Evolutionary conservation across 306 rosid genomes (phyloP).

Genomic region (Casuarina cunninghamiana): DNA sequence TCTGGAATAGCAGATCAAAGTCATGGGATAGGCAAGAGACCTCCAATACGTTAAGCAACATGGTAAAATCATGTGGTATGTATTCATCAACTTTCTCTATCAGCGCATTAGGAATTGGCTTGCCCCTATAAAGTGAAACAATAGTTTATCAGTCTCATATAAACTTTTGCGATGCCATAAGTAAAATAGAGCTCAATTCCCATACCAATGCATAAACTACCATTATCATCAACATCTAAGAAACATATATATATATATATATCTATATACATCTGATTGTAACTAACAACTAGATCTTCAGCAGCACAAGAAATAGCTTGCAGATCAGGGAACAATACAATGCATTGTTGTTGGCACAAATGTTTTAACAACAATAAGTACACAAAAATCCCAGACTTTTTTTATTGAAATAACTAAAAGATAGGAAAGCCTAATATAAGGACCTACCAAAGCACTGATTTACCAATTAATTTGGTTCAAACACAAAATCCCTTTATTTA

Average conservation of each 20-base stretch:
- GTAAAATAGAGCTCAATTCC: slow-evolving; percentile 11
- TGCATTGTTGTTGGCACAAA: not conserved
- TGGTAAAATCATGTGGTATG: slow-evolving; percentile 64
- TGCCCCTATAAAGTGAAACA: slow-evolving; percentile 65
- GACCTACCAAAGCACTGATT: not conserved
- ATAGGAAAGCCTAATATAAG: not conserved
- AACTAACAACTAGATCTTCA: slow-evolving; percentile 16
- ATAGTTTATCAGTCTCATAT: slow-evolving; percentile 24
- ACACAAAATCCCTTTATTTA: not conserved
- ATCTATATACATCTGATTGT: not conserved
- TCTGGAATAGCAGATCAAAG: not conserved
- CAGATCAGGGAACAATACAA: not conserved
- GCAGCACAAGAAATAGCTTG: slow-evolving; percentile 1
- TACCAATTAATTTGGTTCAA: not conserved
- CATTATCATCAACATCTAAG: not conserved
- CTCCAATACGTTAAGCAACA: slow-evolving; percentile 54
- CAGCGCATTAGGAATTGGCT: slow-evolving; percentile 70
- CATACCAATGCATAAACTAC: slow-evolving; percentile 1
- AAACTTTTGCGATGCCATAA: not conserved
- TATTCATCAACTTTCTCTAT: slow-evolving; percentile 76
- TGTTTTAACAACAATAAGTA: not conserved
- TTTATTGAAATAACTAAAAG: not conserved
- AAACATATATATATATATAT: too few species aligned
- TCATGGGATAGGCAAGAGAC: slow-evolving; percentile 39
- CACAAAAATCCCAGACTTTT: not conserved